These are phyloP conservation scores for Areca catechu DNA, from an alignment of 176 grass and related monocot species.

Conservation along the genomic window DNA sequence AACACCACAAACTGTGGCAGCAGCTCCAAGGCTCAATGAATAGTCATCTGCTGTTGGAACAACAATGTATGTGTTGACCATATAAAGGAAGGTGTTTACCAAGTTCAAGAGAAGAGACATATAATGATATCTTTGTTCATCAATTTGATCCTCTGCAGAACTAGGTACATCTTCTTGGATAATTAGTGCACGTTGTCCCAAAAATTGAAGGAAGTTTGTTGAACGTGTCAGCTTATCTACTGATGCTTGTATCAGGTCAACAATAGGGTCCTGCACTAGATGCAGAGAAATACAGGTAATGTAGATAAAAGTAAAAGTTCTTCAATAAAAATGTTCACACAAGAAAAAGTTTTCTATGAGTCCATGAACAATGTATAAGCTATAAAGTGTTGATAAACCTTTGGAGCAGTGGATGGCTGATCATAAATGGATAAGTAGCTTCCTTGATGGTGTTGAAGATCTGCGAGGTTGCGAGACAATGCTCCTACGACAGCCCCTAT, in stretches of 20 bases:
- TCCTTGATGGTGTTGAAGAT: slow-evolving; percentile 16
- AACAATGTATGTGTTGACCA: slow-evolving; percentile 19
- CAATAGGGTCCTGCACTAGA: slow-evolving; percentile 4
- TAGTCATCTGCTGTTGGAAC: slow-evolving; percentile 21
- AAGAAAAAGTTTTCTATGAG: too few relatives aligned
- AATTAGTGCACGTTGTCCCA: slow-evolving; percentile 21
- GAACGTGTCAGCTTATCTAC: slow-evolving; percentile 15
- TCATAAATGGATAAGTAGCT: slow-evolving; percentile 19
- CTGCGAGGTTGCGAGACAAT: slow-evolving; percentile 15
- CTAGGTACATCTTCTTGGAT: slow-evolving; percentile 4
- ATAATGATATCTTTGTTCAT: slow-evolving; percentile 15
- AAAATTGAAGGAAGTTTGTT: slow-evolving; percentile 17
- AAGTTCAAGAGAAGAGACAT: slow-evolving; percentile 18
- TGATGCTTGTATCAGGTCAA: slow-evolving; percentile 15
- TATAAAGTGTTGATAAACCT: not conserved
- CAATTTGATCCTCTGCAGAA: slow-evolving; percentile 6
- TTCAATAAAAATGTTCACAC: not conserved
- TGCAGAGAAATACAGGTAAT: not conserved
- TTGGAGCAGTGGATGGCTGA: slow-evolving; percentile 3
- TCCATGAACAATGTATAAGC: not conserved
- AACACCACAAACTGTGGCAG: slow-evolving; percentile 21
- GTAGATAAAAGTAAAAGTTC: not conserved
- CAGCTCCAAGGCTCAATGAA: slow-evolving; percentile 16
- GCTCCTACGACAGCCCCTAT: slow-evolving; percentile 17
- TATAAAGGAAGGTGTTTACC: slow-evolving; percentile 17